phyloP scores from a whole-genome alignment of 1,284 basidiomycete genomes.

The Malassezia obtusa region DNA sequence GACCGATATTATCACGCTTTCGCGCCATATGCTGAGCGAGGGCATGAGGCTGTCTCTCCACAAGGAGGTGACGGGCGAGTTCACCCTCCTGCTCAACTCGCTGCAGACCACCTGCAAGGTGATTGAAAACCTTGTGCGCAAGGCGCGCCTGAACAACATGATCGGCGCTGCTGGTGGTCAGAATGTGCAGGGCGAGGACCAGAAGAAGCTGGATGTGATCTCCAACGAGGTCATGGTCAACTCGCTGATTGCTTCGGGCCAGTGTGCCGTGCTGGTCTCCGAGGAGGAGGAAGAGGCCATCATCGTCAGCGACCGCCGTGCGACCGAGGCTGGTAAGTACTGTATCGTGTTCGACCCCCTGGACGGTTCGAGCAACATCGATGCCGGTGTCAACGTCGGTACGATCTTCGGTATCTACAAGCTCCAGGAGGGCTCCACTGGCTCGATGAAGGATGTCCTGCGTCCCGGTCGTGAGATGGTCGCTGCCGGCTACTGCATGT shows the following conservation, averaged over 20 bases:
- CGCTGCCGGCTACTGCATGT: conserved; percentile 72
- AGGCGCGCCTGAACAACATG: conserved; percentile 94
- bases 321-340: conserved; percentile 52
- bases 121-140: conserved; percentile 94
- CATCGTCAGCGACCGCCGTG: conserved; percentile 59
- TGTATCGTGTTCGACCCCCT: conserved; percentile 98
- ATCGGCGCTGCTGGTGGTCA: conserved; percentile 90
- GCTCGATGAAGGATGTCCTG: conserved; percentile 74
- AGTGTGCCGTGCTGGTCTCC: conserved; percentile 89
- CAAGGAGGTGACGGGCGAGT: conserved; percentile 58
- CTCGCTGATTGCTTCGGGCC: conserved; percentile 74
- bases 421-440: conserved; percentile 63
- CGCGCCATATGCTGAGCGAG: conserved; percentile 43
- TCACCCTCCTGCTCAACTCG: conserved; percentile 84
- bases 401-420: conserved; percentile 98
- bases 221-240: conserved; percentile 99
- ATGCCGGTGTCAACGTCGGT: conserved; percentile 99
- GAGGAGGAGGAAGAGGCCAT: conserved; percentile 90
- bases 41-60: conserved; percentile 26
- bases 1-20: conserved; percentile 46
- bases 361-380: conserved; percentile 96
- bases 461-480: conserved; percentile 95
- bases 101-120: conserved; percentile 78
- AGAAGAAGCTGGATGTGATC: conserved; percentile 97
- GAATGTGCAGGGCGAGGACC: conserved; percentile 96